A percentile compares a stretch with the other conserved stretches of the same genome.
phyloP scores from a whole-genome alignment of 768 basidiomycete genomes.

The Cyclocybe aegerita region DNA sequence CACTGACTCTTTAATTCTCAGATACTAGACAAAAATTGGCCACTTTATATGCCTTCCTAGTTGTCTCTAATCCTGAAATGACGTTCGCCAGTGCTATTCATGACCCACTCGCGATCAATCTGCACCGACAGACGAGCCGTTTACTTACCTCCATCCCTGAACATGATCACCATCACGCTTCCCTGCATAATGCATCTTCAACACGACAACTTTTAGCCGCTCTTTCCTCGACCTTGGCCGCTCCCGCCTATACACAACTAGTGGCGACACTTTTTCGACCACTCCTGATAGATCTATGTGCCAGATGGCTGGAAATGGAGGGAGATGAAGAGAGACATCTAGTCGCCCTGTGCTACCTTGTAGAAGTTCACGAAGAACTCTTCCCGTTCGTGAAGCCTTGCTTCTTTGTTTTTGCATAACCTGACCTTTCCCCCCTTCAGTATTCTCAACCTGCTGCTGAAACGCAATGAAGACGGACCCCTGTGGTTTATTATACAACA shows the following conservation, averaged over 20 bases:
- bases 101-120: conserved; percentile 62
- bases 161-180: conserved; percentile 35
- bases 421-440: conserved; percentile 32
- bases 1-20: no score
- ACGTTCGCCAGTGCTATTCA: conserved; percentile 32
- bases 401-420: conserved; percentile 5
- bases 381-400: conserved; percentile 54
- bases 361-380: conserved; percentile 71
- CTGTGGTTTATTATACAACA: conserved; percentile 43
- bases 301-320: conserved; percentile 67
- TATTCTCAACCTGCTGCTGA: conserved; percentile 52
- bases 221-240: conserved; percentile 59
- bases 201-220: conserved; percentile 44
- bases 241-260: conserved; percentile 59
- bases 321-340: conserved; percentile 45
- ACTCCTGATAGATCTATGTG: conserved; percentile 75
- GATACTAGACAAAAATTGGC: not conserved
- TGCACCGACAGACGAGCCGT: conserved; percentile 49
- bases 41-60: conserved; percentile 4
- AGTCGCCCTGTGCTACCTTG: conserved; percentile 57
- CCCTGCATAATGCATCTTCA: conserved; percentile 39
- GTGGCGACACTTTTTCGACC: conserved; percentile 75
- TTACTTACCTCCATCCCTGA: conserved; percentile 45
- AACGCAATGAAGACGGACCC: conserved; percentile 51
- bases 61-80: conserved; percentile 19